Evolutionary conservation across 768 basidiomycete genomes (phyloP).

Genomic region (Calvatia gigantea): DNA sequence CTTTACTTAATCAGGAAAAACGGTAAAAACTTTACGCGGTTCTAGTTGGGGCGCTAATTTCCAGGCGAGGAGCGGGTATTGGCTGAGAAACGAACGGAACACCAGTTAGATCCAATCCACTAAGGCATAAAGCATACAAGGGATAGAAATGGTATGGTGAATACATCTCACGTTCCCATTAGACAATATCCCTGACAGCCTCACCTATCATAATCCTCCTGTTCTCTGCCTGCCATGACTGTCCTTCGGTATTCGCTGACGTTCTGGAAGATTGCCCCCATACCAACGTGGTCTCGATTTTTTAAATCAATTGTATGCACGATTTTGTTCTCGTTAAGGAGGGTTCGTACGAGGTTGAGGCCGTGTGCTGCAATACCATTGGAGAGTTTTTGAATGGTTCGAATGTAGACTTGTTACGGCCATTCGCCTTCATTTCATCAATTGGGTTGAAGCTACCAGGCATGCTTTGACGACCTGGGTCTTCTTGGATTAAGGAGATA

Average conservation of each 20-base stretch:
- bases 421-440: conserved; percentile 66
- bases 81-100: conserved; percentile 33
- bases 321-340: conserved; percentile 35
- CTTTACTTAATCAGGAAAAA: too few relatives aligned
- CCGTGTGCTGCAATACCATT: conserved; percentile 48
- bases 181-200: conserved; percentile 60
- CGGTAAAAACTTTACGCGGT: too few relatives aligned
- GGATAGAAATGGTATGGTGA: conserved; percentile 61
- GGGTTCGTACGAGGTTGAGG: conserved; percentile 20
- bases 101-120: not conserved
- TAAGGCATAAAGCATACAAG: conserved; percentile 39
- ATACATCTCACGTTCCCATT: conserved; percentile 69
- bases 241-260: conserved; percentile 43
- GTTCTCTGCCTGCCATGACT: conserved; percentile 52
- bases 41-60: too few relatives aligned
- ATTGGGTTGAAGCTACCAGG: conserved; percentile 67
- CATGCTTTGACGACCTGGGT: conserved; percentile 59
- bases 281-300: conserved; percentile 59
- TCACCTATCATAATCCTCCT: conserved; percentile 39
- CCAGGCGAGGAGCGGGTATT: too few relatives aligned
- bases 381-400: conserved; percentile 49
- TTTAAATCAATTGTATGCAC: conserved; percentile 32
- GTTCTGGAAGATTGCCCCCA: conserved; percentile 46
- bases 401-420: conserved; percentile 59
- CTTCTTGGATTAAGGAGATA: conserved; percentile 54